Evolutionary conservation across 768 basidiomycete species (phyloP).

Genomic region (Termitomyces sp.): DNA sequence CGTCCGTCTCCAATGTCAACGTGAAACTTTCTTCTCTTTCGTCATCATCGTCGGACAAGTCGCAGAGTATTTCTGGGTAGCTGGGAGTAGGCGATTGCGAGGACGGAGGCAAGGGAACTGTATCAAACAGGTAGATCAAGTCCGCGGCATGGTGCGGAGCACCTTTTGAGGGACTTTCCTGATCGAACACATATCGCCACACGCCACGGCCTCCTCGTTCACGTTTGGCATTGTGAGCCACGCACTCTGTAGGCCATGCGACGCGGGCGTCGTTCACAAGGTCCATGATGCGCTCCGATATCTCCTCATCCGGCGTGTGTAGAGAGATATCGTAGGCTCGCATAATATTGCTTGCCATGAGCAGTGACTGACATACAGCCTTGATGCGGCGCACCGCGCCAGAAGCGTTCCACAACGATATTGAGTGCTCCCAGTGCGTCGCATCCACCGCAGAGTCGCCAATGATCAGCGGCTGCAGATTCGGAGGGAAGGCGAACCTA

Average conservation of each 20-base stretch:
- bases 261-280: conserved; percentile 71
- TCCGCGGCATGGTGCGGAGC: conserved; percentile 69
- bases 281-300: conserved; percentile 64
- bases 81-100: conserved; percentile 12
- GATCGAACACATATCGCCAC: conserved; percentile 81
- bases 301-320: conserved; percentile 59
- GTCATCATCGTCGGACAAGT: conserved; percentile 28
- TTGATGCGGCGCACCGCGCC: conserved; percentile 64
- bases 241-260: conserved; percentile 72
- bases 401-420: conserved; percentile 57
- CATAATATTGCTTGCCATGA: conserved; percentile 54
- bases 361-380: conserved; percentile 68
- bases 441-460: conserved; percentile 69
- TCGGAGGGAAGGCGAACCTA: conserved; percentile 20
- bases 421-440: conserved; percentile 54
- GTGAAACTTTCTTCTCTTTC: conserved; percentile 31
- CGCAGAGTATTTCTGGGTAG: conserved; percentile 25
- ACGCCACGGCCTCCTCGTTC: conserved; percentile 56
- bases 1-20: conserved; percentile 19
- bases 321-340: conserved; percentile 68
- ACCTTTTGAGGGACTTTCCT: conserved; percentile 63
- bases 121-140: conserved; percentile 77
- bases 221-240: conserved; percentile 44
- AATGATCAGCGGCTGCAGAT: conserved; percentile 66
- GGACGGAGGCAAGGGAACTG: conserved; percentile 49